These are phyloP conservation scores for Cytospora leucostoma DNA, from an alignment of 2,329 filamentous ascomycete genomes.

Conservation along the genomic window DNA sequence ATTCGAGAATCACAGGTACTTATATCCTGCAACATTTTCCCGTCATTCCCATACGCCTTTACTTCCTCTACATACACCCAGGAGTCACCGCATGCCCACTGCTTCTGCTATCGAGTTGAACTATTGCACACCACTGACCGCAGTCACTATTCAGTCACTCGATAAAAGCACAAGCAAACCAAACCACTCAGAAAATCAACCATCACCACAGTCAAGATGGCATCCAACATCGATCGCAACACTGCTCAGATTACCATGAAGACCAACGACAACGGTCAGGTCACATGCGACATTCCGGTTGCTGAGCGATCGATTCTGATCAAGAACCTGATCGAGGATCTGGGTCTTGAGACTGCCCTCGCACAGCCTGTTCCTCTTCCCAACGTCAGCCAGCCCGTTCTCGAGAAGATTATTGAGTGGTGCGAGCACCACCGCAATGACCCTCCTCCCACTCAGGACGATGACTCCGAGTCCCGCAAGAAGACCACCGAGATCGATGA, in stretches of 20 bases:
- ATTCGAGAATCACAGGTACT: not conserved
- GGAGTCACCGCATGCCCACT: not conserved
- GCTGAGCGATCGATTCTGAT: constrained; percentile 92
- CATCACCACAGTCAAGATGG: constrained; percentile 33
- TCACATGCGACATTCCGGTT: constrained; percentile 70
- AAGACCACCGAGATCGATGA: constrained; percentile 99
- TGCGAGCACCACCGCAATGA: constrained; percentile 94
- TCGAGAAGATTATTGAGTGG: constrained; percentile 98
- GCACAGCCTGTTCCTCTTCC: constrained; percentile 81
- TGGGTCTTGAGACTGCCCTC: constrained; percentile 64
- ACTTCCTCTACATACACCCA: not conserved
- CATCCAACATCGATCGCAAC: constrained; percentile 32
- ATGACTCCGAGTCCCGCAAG: constrained; percentile 91
- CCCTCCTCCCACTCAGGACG: constrained; percentile 77
- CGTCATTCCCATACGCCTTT: not conserved
- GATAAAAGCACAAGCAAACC: constrained; percentile 20
- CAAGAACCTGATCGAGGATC: constrained; percentile 97
- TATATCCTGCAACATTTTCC: not conserved
- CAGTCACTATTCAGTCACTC: constrained; percentile 1
- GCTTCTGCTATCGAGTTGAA: not conserved
- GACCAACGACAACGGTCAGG: constrained; percentile 53
- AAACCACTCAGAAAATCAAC: constrained; percentile 25
- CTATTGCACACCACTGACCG: constrained; percentile 12
- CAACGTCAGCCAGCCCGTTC: constrained; percentile 87
- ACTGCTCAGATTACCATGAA: constrained; percentile 45